Evolutionary conservation across 164 flowering plant species (phyloP).

Genomic region (Tetracentron sinense): DNA sequence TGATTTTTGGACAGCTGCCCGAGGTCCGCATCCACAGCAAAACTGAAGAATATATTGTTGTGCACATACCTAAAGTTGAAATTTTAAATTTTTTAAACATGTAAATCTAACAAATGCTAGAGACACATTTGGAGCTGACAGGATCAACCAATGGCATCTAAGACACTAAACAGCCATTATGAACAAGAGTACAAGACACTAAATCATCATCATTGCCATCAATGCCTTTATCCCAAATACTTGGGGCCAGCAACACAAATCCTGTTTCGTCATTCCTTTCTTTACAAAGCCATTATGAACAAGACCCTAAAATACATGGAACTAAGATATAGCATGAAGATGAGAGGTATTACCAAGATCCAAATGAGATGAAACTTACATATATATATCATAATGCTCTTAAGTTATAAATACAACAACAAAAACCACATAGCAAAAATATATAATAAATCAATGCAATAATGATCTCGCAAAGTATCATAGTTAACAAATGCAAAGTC

Average conservation of each 20-base stretch:
- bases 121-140: not conserved
- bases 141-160: not conserved
- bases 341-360: not conserved
- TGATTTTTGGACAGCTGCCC: slow-evolving; percentile 57
- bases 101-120: not conserved
- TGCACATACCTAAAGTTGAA: slow-evolving; percentile 80
- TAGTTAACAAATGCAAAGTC: no score
- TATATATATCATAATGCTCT: no score
- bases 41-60: slow-evolving; percentile 99
- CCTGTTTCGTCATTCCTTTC: no score
- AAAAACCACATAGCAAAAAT: not conserved
- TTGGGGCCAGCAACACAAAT: no score
- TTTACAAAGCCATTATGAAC: no score
- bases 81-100: no score
- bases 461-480: no score
- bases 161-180: not conserved
- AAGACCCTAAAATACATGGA: not conserved
- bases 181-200: not conserved
- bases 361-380: no score
- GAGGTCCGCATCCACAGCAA: slow-evolving; percentile 93
- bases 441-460: no score
- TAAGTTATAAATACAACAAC: not conserved
- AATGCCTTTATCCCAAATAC: no score
- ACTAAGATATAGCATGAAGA: not conserved
- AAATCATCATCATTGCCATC: no score